These are phyloP conservation scores for Candida sithepensis DNA, from an alignment of 805 yeast genomes.

Conservation along the genomic window DNA sequence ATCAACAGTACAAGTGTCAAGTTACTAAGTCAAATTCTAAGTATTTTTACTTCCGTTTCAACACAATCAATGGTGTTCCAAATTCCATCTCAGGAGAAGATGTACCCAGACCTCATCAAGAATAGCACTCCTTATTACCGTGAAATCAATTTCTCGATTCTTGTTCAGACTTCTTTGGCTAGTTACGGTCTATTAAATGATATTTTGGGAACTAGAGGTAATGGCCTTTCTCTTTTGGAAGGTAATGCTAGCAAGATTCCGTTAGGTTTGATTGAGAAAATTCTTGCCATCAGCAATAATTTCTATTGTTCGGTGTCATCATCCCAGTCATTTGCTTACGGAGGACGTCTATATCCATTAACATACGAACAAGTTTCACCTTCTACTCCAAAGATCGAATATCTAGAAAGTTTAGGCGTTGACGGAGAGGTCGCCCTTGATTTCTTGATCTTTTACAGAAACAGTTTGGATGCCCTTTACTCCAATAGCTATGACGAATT, in stretches of 20 bases:
- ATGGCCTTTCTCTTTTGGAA: constrained; percentile 18
- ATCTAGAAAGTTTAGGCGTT: constrained; percentile 30
- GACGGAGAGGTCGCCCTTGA: constrained; percentile 30
- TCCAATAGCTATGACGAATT: constrained; percentile 20
- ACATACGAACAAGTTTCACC: constrained; percentile 39
- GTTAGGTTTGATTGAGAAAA: constrained; percentile 38
- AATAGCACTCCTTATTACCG: constrained; percentile 22
- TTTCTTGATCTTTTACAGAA: constrained; percentile 19
- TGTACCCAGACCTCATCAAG: constrained; percentile 35
- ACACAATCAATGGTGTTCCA: constrained; percentile 31
- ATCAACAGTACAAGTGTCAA: constrained; percentile 22
- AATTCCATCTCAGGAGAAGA: constrained; percentile 34
- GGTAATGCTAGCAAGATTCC: constrained; percentile 31
- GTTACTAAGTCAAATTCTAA: constrained; percentile 30
- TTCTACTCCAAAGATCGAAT: constrained; percentile 33
- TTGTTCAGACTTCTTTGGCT: constrained; percentile 38
- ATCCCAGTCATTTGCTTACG: constrained; percentile 30
- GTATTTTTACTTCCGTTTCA: constrained; percentile 43
- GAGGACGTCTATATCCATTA: constrained; percentile 37
- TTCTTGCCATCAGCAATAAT: constrained; percentile 42
- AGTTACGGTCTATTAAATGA: constrained; percentile 37
- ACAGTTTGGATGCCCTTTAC: constrained; percentile 18
- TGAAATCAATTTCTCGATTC: constrained; percentile 25
- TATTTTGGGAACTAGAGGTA: constrained; percentile 29
- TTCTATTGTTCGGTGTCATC: constrained; percentile 38